Percentiles rank a stretch among this genome's conserved stretches.
Conservation (phyloP, 768 basidiomycete species). For the Boletus sp. region DNA sequence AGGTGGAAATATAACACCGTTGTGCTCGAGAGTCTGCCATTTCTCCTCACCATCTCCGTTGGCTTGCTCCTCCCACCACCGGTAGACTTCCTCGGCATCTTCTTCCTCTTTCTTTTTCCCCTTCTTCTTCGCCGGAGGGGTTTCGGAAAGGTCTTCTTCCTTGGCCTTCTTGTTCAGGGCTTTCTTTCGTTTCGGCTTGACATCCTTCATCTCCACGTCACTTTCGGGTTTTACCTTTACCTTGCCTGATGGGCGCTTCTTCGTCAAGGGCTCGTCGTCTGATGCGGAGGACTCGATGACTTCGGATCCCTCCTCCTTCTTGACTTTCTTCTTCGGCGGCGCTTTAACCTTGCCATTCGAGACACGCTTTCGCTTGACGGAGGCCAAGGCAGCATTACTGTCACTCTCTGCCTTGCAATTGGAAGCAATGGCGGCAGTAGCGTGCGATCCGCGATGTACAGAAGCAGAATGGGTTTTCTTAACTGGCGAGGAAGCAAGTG, state of each 20-base stretch:
- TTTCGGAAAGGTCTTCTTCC: slow-evolving; percentile 44
- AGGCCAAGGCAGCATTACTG: slow-evolving; percentile 42
- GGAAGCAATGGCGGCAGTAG: slow-evolving; percentile 30
- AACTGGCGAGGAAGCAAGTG: slow-evolving; percentile 68
- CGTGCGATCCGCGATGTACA: slow-evolving; percentile 39
- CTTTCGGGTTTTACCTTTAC: slow-evolving; percentile 45
- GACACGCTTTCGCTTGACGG: slow-evolving; percentile 43
- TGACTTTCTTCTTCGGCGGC: slow-evolving; percentile 65
- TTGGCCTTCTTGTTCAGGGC: slow-evolving; percentile 51
- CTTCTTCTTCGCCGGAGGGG: slow-evolving; percentile 50
- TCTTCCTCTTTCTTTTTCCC: slow-evolving; percentile 60
- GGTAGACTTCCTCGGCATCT: slow-evolving; percentile 63
- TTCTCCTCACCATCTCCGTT: slow-evolving; percentile 77
- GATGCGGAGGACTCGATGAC: slow-evolving; percentile 24
- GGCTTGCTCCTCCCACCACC: slow-evolving; percentile 83
- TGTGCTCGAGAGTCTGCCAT: slow-evolving; percentile 95
- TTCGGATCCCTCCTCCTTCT: slow-evolving; percentile 43
- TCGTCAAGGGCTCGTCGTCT: slow-evolving; percentile 34
- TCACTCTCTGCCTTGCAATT: slow-evolving; percentile 42
- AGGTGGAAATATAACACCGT: slow-evolving; percentile 93
- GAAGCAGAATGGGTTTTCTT: slow-evolving; percentile 44
- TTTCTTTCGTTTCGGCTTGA: slow-evolving; percentile 43
- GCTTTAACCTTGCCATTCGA: slow-evolving; percentile 47
- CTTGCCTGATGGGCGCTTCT: slow-evolving; percentile 31
- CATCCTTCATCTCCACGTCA: slow-evolving; percentile 44